Evolutionary conservation across 164 flowering plant genomes (phyloP).

Genomic region (Nymphaea thermarum): DNA sequence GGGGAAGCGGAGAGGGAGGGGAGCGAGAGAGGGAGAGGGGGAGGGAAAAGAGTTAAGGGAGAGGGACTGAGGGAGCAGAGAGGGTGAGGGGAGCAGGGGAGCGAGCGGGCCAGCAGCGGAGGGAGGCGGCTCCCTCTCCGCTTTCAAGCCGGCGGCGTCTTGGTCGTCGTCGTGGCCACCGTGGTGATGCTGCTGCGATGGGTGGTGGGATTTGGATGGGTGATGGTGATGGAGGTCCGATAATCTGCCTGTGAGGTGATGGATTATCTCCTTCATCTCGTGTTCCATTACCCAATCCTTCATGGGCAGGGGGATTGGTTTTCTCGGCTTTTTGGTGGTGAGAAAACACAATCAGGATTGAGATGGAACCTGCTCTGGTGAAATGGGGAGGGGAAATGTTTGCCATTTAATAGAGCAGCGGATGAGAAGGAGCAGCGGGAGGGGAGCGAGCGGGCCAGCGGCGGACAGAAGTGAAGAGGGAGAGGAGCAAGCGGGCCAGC

Average conservation of each 20-base stretch:
- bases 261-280: slow-evolving; percentile 40
- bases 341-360: slow-evolving; percentile 3
- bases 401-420: not conserved
- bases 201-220: not conserved
- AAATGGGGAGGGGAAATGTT: not conserved
- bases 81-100: no score
- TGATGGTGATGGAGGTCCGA: slow-evolving; percentile 13
- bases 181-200: slow-evolving; percentile 15
- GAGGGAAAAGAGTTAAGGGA: no score
- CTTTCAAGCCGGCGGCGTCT: slow-evolving; percentile 23
- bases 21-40: no score
- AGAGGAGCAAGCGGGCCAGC: no score
- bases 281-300: slow-evolving; percentile 22
- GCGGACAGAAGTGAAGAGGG: no score
- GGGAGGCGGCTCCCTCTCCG: no score
- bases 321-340: slow-evolving; percentile 7
- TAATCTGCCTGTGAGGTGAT: slow-evolving; percentile 33
- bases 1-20: no score
- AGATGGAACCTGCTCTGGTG: not conserved
- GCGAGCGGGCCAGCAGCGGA: no score
- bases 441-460: no score
- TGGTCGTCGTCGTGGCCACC: slow-evolving; percentile 8
- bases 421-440: not conserved
- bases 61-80: no score
- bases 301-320: slow-evolving; percentile 7